A percentile compares a stretch with the other conserved stretches of the same genome.
Conservation (phyloP, 371 early-diverging fungal species). For the Rhizopus microsporus region DNA sequence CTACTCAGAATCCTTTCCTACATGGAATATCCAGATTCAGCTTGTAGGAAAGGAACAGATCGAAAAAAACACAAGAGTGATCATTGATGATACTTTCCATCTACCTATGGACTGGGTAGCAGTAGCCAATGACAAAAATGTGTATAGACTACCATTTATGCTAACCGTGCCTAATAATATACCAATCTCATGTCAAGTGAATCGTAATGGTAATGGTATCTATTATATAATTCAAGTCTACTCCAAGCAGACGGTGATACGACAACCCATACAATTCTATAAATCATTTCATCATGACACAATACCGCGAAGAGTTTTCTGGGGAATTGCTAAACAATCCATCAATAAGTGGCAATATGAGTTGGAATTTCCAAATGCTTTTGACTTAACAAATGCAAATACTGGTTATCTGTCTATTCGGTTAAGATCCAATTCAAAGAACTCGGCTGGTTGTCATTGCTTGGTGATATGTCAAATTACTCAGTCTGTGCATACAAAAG, state of each 20-base stretch:
- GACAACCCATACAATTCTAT: conserved; percentile 10
- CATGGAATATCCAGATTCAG: conserved; percentile 12
- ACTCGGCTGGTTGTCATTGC: background rate
- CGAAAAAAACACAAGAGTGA: background rate
- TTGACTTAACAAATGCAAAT: conserved; percentile 1
- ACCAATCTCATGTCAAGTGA: conserved; percentile 15
- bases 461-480: conserved; percentile 22
- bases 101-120: conserved; percentile 2
- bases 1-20: conserved; percentile 7
- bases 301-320: conserved; percentile 17
- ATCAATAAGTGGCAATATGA: conserved; percentile 26
- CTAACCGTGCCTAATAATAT: conserved; percentile 12
- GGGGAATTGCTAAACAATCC: conserved; percentile 22
- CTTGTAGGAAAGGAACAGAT: conserved; percentile 17
- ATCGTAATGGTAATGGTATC: background rate
- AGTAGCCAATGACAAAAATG: background rate
- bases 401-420: conserved; percentile 6
- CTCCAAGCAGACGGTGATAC: background rate
- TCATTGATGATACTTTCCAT: conserved; percentile 15
- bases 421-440: conserved; percentile 7
- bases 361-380: conserved; percentile 16
- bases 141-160: conserved; percentile 4
- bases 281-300: background rate
- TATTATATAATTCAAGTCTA: conserved; percentile 8
- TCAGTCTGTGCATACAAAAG: conserved; percentile 13